Percentiles rank a stretch among this genome's conserved stretches.
Conservation (phyloP, 345 rosid species). For the Eucalyptus microcorys region DNA sequence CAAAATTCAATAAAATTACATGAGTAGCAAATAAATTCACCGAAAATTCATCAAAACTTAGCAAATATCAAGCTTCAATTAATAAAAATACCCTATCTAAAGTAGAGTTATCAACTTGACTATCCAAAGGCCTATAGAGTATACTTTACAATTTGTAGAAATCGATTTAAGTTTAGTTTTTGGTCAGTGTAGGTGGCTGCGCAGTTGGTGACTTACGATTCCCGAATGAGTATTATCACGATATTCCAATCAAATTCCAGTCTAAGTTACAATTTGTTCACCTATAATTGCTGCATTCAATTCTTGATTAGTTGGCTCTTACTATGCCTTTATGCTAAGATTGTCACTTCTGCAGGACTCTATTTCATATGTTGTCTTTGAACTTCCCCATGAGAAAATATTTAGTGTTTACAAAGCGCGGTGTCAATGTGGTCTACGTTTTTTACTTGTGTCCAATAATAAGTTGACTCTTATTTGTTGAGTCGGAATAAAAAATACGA, state of each 20-base stretch:
- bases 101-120: background rate
- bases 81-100: too few species aligned
- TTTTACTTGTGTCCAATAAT: background rate
- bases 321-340: background rate
- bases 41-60: too few species aligned
- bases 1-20: too few species aligned
- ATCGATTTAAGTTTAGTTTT: background rate
- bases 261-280: background rate
- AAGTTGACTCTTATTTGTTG: background rate
- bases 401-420: background rate
- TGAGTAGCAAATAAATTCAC: too few species aligned
- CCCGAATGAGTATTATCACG: background rate
- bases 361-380: background rate
- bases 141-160: background rate
- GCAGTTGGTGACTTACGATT: background rate
- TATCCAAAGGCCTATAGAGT: background rate
- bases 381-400: background rate
- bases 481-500: background rate
- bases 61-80: too few species aligned
- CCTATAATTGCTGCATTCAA: background rate
- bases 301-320: background rate
- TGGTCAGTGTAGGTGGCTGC: background rate
- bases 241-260: background rate
- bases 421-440: background rate
- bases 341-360: background rate